A percentile compares a stretch with the other conserved stretches of the same genome.
Conservation (phyloP, 805 yeast species). For the Kodamaea fukazawae region DNA sequence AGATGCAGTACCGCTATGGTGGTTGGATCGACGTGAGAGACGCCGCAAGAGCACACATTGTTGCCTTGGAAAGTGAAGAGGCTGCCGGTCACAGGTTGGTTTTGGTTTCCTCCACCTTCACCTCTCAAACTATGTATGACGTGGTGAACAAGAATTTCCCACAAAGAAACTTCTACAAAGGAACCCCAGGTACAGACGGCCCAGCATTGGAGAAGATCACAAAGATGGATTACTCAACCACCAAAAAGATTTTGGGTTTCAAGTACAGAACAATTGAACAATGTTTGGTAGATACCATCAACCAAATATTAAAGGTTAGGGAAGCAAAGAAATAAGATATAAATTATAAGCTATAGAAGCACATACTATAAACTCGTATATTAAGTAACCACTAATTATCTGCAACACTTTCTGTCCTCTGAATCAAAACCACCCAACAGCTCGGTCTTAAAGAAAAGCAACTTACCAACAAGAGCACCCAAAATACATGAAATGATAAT, state of each 20-base stretch:
- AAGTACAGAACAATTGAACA: slow-evolving; percentile 18
- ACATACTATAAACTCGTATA: neutral
- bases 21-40: slow-evolving; percentile 19
- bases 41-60: slow-evolving; percentile 20
- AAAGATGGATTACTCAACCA: slow-evolving; percentile 16
- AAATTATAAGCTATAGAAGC: neutral
- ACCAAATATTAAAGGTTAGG: slow-evolving; percentile 17
- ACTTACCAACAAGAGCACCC: slow-evolving; percentile 59
- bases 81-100: slow-evolving; percentile 13
- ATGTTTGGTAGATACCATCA: slow-evolving; percentile 23
- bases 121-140: slow-evolving; percentile 19
- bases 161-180: slow-evolving; percentile 15
- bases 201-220: slow-evolving; percentile 9
- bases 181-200: slow-evolving; percentile 15
- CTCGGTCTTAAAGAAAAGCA: slow-evolving; percentile 49
- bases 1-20: slow-evolving; percentile 7
- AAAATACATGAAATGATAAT: slow-evolving; percentile 59
- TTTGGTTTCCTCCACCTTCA: slow-evolving; percentile 15
- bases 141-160: slow-evolving; percentile 23
- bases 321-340: neutral
- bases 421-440: slow-evolving; percentile 24
- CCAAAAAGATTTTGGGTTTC: slow-evolving; percentile 21
- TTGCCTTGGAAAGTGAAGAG: slow-evolving; percentile 13
- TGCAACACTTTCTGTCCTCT: slow-evolving; percentile 27
- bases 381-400: slow-evolving; percentile 3